phyloP scores from a whole-genome alignment of 805 yeast genomes.

The Candida koratica region DNA sequence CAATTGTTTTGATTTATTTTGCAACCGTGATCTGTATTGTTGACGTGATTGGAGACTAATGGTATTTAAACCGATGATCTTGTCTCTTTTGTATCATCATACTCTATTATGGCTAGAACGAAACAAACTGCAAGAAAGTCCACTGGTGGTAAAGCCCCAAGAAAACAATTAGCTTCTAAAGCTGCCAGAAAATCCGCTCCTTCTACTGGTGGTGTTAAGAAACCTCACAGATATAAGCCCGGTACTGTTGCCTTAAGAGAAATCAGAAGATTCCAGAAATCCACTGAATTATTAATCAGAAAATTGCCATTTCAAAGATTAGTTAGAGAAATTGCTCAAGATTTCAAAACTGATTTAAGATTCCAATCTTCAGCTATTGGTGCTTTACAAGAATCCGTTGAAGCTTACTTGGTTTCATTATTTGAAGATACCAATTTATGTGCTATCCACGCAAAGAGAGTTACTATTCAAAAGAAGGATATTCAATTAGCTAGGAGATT shows the following conservation, averaged over 20 bases:
- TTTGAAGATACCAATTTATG: conserved; percentile 48
- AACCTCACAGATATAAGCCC: conserved; percentile 49
- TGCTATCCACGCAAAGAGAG: conserved; percentile 49
- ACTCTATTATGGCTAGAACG: conserved; percentile 39
- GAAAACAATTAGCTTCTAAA: conserved; percentile 47
- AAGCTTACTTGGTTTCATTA: conserved; percentile 45
- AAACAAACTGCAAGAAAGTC: conserved; percentile 48
- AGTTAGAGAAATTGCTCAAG: conserved; percentile 47
- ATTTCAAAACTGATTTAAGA: conserved; percentile 46
- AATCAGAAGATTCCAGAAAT: conserved; percentile 46
- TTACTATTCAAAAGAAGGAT: conserved; percentile 46
- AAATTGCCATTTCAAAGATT: conserved; percentile 47
- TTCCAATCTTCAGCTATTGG: conserved; percentile 46
- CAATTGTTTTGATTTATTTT: conserved; percentile 2
- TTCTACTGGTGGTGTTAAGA: conserved; percentile 45
- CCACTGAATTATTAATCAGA: conserved; percentile 45
- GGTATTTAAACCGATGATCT: no score
- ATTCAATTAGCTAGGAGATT: conserved; percentile 48
- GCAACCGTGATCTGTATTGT: conserved; percentile 8
- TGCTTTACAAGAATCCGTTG: conserved; percentile 46
- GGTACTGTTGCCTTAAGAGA: conserved; percentile 49
- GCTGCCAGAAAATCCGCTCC: conserved; percentile 49
- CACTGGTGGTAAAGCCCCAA: conserved; percentile 48
- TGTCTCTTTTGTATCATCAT: not conserved
- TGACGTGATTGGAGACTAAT: no score